Evolutionary conservation across 768 basidiomycete genomes (phyloP).

Genomic region (Agrocybe pediades): DNA sequence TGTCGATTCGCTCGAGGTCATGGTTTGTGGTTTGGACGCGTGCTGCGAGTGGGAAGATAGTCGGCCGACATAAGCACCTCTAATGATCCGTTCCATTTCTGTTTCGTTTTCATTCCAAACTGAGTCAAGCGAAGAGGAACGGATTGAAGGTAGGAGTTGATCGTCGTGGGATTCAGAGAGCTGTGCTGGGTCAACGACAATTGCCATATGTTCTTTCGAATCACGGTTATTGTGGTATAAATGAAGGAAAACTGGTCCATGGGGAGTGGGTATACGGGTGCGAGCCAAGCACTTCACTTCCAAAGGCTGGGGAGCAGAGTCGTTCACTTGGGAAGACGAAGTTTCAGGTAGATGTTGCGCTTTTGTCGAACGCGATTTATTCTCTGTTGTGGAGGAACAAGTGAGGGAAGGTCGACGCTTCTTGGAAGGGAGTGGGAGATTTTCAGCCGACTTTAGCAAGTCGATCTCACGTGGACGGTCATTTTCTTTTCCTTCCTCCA

Average conservation of each 20-base stretch:
- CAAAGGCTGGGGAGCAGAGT: constrained; percentile 41
- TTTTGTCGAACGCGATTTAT: constrained; percentile 25
- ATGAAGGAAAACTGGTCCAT: constrained; percentile 91
- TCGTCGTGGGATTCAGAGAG: constrained; percentile 47
- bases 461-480: constrained; percentile 38
- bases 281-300: constrained; percentile 94
- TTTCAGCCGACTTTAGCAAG: constrained; percentile 39
- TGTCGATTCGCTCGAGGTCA: constrained; percentile 11
- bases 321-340: constrained; percentile 15
- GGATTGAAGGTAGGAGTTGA: constrained; percentile 59
- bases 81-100: constrained; percentile 87
- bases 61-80: constrained; percentile 92
- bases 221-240: constrained; percentile 94
- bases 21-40: constrained; percentile 40
- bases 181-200: constrained; percentile 92
- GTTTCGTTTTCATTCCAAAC: constrained; percentile 87
- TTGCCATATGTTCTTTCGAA: constrained; percentile 92
- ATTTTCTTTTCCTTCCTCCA: constrained; percentile 54
- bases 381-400: constrained; percentile 19
- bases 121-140: constrained; percentile 79
- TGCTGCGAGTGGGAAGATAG: constrained; percentile 58
- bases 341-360: constrained; percentile 20
- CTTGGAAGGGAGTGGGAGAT: constrained; percentile 38
- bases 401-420: constrained; percentile 41
- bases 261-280: constrained; percentile 95